These are phyloP conservation scores for Chaetoceros tenuissimus DNA, from an alignment of 108 stramenopile genomes.

Conservation along the genomic window DNA sequence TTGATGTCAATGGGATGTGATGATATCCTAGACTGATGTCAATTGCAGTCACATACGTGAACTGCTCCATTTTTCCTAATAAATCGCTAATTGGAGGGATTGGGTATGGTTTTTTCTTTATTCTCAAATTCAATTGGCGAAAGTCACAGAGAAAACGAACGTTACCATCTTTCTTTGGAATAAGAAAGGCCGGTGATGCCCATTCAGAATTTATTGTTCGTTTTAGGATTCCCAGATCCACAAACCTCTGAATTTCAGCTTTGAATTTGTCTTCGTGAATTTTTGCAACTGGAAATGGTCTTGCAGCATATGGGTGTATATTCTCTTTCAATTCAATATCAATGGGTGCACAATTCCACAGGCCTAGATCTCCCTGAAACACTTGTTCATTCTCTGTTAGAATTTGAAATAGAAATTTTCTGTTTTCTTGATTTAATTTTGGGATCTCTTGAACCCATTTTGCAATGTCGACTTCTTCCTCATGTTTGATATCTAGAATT, in stretches of 20 bases:
- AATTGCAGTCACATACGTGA: constrained; percentile 9
- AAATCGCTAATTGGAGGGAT: constrained; percentile 11
- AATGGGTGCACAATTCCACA: constrained; percentile 17
- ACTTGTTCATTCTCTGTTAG: constrained; percentile 17
- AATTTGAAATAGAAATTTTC: too few species aligned
- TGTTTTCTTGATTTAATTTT: constrained; percentile 20
- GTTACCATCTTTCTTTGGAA: constrained; percentile 15
- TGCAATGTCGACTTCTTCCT: constrained; percentile 20
- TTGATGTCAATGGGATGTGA: constrained; percentile 4
- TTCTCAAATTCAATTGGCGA: constrained; percentile 24
- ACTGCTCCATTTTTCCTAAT: constrained; percentile 15
- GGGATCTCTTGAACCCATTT: constrained; percentile 8
- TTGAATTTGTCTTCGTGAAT: constrained; percentile 12
- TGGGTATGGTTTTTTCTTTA: constrained; percentile 9
- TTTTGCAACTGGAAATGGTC: constrained; percentile 25
- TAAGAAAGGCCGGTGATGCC: constrained; percentile 12
- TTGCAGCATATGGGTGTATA: constrained; percentile 21
- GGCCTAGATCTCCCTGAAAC: constrained; percentile 27
- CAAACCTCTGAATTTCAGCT: constrained; percentile 14
- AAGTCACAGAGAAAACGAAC: constrained; percentile 23
- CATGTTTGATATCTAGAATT: constrained; percentile 33
- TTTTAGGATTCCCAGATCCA: constrained; percentile 12
- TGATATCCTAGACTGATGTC: constrained; percentile 19
- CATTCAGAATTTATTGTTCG: constrained; percentile 10
- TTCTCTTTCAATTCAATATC: constrained; percentile 29